Evolutionary conservation across 2,329 filamentous ascomycete species (phyloP), one percentile per base, ranked within the genome.

Genomic region (Cladosporium sphaerospermum): DNA sequence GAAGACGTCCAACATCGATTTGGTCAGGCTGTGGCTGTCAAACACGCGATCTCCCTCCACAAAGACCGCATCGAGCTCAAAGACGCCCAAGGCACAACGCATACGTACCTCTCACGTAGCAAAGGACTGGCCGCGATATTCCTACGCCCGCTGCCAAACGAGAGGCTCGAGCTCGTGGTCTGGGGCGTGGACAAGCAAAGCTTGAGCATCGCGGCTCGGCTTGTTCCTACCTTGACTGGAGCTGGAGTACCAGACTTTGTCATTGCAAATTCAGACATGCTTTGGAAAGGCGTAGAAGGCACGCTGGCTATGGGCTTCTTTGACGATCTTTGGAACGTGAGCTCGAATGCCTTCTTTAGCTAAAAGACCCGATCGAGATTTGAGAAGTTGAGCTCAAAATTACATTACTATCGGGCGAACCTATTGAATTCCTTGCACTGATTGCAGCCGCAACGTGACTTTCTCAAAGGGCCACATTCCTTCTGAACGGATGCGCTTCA

Each of bases 211-310:
- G 79, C 78, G 39, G 73, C 76, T 4, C 71, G 79, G 31, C 65
- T 83, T 36, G 69, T 81, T 19, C 80, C 80, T 0, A 75, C 77
- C 58, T 63, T 81, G 48, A 78, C 79, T 14, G 80, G 80, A 8
- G 75, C 74, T 45, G 78, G 79, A 0, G 77, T 80, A 58, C 79
- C 80, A 10, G 79, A 83, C 58, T 82, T 81, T 59, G 68, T 82
- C 4, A 63, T 83, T 2, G 59, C 78, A 28, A 70, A 74, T 41
- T 61, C 67, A 49, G 69, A 64, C 19, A 75, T 75, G 62, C 68
- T 71, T 53, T 79, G 74, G 75, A 74, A 73, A 57, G 79, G 79
- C 1, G 65, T 75, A 42, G 77, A 73, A 41, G 79, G 79, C 4
- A 70, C 73, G 4, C 62, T 78, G 53, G 78, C 78, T 2, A 70